Evolutionary conservation across 306 rosid species (phyloP), one percentile per base, ranked within the genome.

Genomic region (Boehmeria nivea): DNA sequence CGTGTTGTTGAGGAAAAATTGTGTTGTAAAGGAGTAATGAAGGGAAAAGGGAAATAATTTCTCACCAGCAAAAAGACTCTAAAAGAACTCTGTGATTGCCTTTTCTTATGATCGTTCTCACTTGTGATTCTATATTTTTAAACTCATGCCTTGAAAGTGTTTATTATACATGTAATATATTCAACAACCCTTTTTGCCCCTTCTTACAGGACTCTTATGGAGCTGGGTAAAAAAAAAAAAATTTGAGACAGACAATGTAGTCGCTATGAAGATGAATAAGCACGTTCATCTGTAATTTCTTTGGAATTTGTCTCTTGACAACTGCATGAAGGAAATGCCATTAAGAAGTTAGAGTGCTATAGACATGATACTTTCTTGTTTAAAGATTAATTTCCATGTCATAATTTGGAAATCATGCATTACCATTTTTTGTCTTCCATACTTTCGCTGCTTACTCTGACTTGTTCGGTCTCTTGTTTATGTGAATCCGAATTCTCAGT

Each of bases 211-310:
- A 51, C 12, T 17, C 18, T n/a, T n/a, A n/a, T n/a, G n/a, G n/a
- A n/a, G n/a, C n/a, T 49, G 65, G 40, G 61, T 19, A 59, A 60
- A 67, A 64, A n/a, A n/a, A n/a, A n/a, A n/a, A n/a, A n/a, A n/a
- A n/a, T n/a, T n/a, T n/a, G n/a, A n/a, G n/a, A n/a, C n/a, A n/a
- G n/a, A 24, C 21, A 28, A 59, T 53, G 57, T 60, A 17, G 51
- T 64, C 71, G 61, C 72, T 39, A 67, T 11, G 79, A 67, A 22
- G 83, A 68, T 37, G 65, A 60, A 63, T 80, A 65, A 43, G 75
- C 79, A 37, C 59, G 14, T 2, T 62, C 39, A 47, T 45, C 72
- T 59, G 66, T 63, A 19, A 17, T 45, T 28, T 14, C 70, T 64
- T 37, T 72, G 16, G 43, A 49, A 43, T 62, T 70, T 34, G 55